Evolutionary conservation across 108 stramenopile genomes (phyloP), one percentile per base, ranked within the genome.

Genomic region (Nitzschia sp.): DNA sequence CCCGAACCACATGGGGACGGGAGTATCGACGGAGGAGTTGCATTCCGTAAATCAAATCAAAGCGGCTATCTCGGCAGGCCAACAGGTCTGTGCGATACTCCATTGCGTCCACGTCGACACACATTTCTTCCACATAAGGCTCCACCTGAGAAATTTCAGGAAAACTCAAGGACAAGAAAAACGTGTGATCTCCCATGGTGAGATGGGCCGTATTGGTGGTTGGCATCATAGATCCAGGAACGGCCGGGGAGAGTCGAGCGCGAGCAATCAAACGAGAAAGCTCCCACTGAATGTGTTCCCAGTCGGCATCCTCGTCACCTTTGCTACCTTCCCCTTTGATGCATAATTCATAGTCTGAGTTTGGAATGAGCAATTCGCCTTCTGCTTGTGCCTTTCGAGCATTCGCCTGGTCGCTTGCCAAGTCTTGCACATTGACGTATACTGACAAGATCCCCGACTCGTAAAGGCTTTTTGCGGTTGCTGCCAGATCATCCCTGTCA

Each of bases 51-150:
- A 92, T 63, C 57, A 92, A 73, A 26, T 91, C 88, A 69, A 91
- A 91, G 25, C 94, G 88, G 53, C 69, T 72, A 71, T 89, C 87
- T 11, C 83, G 72, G 34, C 84, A 80, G 27, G 65, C 62, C 19
- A 96, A 64, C 69, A 96, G 79, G 77, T 96, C 95, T 22, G 91
- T 83, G 19, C 95, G 87, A 68, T 90, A 92, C 71, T 96, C 95
- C 89, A 96, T 91, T 1, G 95, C 91, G 86, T 96, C 95, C 2
- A 91, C 88, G 77, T 93, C 92, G 32, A 60, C 21, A 61, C 92
- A 96, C 89, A 96, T 93, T 61, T 76, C 75, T 57, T 84, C 80
- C n/a, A 91, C 82, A 67, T 88, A 93, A 16, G 82, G 89, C 52
- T 89, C 72, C 2, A 88, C 93, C 55, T 90, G 80, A 15, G 76